Evolutionary conservation across 2,329 filamentous ascomycete species (phyloP).

Genomic region (Aspergillus alliaceus): DNA sequence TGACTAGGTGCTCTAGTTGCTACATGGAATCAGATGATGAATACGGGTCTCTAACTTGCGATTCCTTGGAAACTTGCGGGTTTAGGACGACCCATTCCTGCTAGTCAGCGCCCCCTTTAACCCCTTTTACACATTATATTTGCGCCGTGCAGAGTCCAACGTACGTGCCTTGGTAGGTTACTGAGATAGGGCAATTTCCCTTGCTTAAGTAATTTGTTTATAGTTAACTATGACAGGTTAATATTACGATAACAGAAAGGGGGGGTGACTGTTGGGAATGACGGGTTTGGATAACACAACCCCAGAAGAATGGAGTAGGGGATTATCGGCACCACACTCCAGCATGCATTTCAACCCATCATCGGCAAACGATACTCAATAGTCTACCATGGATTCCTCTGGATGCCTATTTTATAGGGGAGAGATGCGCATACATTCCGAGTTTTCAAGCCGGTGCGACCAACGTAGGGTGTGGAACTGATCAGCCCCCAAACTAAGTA

Average conservation of each 20-base stretch:
- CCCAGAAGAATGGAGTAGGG: background rate
- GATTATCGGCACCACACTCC: background rate
- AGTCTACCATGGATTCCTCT: background rate
- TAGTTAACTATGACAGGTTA: background rate
- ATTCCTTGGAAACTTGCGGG: constrained; percentile 6
- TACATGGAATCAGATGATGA: background rate
- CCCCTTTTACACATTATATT: background rate
- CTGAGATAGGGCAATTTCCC: background rate
- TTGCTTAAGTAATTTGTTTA: background rate
- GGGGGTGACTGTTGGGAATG: background rate
- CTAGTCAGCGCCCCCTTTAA: constrained; percentile 14
- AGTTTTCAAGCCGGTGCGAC: constrained; percentile 2
- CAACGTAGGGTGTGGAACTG: background rate
- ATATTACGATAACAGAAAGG: background rate
- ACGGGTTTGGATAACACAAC: background rate
- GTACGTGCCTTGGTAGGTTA: background rate
- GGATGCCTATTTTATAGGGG: too few species aligned
- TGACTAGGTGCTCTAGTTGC: background rate
- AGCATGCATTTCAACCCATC: background rate
- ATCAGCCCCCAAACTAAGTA: background rate
- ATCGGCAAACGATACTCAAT: background rate
- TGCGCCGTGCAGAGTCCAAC: background rate
- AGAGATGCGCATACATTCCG: constrained; percentile 5
- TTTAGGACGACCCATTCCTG: constrained; percentile 9
- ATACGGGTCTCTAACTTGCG: constrained; percentile 9